These are phyloP conservation scores for Trichoderma gamsii DNA, from an alignment of 495 filamentous ascomycete genomes.

Conservation along the genomic window DNA sequence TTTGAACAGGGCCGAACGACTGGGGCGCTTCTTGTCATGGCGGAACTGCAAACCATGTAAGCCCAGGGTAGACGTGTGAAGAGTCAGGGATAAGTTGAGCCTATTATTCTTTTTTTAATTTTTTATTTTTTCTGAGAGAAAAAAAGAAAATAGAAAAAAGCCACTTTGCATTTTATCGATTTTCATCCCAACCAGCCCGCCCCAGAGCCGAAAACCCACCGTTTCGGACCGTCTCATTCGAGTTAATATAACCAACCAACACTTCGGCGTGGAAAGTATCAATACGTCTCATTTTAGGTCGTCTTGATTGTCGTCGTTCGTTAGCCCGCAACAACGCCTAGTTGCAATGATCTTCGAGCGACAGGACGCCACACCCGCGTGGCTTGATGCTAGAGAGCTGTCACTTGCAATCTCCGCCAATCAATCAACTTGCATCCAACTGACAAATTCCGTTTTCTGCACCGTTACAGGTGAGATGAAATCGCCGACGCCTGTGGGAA, in stretches of 20 bases:
- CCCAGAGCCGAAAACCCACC: not conserved
- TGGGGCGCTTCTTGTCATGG: not conserved
- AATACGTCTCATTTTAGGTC: too few relatives aligned
- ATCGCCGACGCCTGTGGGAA: not conserved
- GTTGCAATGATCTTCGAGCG: not conserved
- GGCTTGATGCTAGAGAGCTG: not conserved
- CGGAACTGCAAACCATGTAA: not conserved
- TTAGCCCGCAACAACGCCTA: not conserved
- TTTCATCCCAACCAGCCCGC: not conserved
- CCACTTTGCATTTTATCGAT: not conserved
- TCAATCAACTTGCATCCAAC: not conserved
- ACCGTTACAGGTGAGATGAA: not conserved
- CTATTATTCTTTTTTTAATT: not conserved
- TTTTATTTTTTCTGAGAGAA: not conserved
- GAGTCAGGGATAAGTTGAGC: not conserved
- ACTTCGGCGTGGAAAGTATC: too few relatives aligned
- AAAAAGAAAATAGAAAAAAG: not conserved
- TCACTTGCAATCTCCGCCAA: not conserved
- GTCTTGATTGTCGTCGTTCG: not conserved
- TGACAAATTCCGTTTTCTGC: not conserved
- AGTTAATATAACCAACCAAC: not conserved
- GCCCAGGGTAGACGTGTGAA: constrained; percentile 1
- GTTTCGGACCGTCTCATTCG: constrained; percentile 6
- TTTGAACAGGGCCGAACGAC: not conserved
- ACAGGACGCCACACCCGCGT: not conserved